Evolutionary conservation across 2,329 filamentous ascomycete genomes (phyloP).

Genomic region (Xylariomycetidae sp.): DNA sequence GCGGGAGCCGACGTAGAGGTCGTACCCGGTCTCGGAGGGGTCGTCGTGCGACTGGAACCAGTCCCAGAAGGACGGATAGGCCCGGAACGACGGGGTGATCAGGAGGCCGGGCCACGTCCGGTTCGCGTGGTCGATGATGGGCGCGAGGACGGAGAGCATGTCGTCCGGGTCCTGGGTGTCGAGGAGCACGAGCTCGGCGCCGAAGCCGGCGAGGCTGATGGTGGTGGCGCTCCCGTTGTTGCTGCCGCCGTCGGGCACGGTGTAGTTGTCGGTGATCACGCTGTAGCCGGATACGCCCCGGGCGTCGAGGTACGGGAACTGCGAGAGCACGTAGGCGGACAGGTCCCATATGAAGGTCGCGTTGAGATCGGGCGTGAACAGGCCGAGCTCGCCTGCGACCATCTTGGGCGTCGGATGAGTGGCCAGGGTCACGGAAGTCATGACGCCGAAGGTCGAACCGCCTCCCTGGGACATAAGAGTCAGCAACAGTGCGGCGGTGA

Average conservation of each 20-base stretch:
- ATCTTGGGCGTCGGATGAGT: slow-evolving; percentile 37
- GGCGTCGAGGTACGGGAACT: slow-evolving; percentile 42
- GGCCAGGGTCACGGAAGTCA: slow-evolving; percentile 52
- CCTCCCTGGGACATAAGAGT: too few species aligned
- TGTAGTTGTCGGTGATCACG: slow-evolving; percentile 31
- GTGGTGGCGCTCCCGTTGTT: slow-evolving; percentile 3
- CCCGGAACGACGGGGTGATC: slow-evolving; percentile 2
- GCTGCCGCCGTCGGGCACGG: slow-evolving; percentile 2
- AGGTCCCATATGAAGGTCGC: slow-evolving; percentile 39
- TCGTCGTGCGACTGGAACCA: slow-evolving; percentile 36
- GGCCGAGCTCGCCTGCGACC: slow-evolving; percentile 18
- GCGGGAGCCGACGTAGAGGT: slow-evolving; percentile 37
- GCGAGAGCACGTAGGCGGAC: slow-evolving; percentile 40
- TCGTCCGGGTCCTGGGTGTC: slow-evolving; percentile 27
- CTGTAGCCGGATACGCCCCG: slow-evolving; percentile 49
- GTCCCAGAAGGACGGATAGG: slow-evolving; percentile 31
- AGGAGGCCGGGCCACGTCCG: slow-evolving; percentile 32
- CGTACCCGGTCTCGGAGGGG: slow-evolving; percentile 28
- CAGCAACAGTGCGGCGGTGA: too few species aligned
- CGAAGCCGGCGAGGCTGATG: slow-evolving; percentile 25
- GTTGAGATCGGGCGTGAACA: slow-evolving; percentile 25
- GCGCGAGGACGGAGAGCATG: slow-evolving; percentile 25
- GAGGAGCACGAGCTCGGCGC: slow-evolving; percentile 30
- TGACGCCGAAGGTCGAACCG: slow-evolving; percentile 56
- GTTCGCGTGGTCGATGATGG: slow-evolving; percentile 33